Base-by-base conservation (phyloP, 2,329 filamentous ascomycete genomes). In the Pseudogymnoascus sp. region DNA sequence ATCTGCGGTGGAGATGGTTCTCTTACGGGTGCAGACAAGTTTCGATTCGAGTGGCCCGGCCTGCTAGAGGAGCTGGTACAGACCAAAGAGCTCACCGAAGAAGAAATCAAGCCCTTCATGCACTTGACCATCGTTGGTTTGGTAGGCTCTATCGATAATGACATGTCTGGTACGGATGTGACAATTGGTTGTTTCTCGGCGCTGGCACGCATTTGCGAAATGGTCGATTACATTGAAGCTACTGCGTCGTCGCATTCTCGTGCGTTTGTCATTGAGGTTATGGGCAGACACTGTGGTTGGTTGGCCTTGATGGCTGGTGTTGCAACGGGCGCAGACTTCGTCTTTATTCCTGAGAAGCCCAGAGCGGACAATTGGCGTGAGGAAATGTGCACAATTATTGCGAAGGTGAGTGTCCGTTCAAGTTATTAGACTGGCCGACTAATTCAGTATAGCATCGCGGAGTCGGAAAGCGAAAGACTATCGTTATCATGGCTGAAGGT, bases 241-340 rank as follows among this genome's bases (percentile, higher is more conserved):
- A 97, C 94, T 0, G 93, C 93, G 61, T 88, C 87, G 38, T 97
- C 92, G 29, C 94, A 99, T 76, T 95, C 96, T 67, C 84, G 94
- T 69, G 94, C 94, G 39, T 99, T 99, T 75, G 92, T 99, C 63
- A 90, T 99, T 66, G 94, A 97, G 75, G 94, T 99, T 71, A 99
- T 99, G 94, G 94, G 94, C 59, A 84, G 94, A 64, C 93, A 99
- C 77, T 99, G 94, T 74, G 94, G 94, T 66, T 99, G 94, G 94
- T 81, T 99, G 65, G 94, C 94, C 41, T 82, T 99, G 65, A 97
- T 97, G 88, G 89, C 93, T 12, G 93, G 92, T 71, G 92, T 99
- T 64, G 92, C 91, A 63, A 96, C 91, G 0, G 94, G 93, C 59
- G 92, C 94, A 14, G 94, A 99, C 75, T 99, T 95, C 76, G 85